phyloP scores from a whole-genome alignment of 2,329 filamentous ascomycete species.

The Laburnicola sp. region DNA sequence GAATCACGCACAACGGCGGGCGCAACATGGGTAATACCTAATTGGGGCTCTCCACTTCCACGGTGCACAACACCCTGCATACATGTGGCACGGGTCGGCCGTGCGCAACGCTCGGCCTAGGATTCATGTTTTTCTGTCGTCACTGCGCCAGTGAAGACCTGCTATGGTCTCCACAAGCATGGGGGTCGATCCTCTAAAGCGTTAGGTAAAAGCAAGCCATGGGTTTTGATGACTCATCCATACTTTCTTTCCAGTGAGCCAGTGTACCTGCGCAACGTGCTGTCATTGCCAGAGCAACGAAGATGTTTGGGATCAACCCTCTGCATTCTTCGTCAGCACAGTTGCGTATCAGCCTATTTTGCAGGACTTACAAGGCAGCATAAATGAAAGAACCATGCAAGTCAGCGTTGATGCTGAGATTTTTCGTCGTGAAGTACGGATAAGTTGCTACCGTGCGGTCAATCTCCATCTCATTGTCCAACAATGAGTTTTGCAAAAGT shows the following conservation, averaged over 20 bases:
- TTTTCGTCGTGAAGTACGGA: background rate
- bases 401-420: slow-evolving; percentile 5
- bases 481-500: slow-evolving; percentile 35
- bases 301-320: slow-evolving; percentile 3
- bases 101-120: too few species aligned
- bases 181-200: background rate
- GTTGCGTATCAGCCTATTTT: background rate
- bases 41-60: too few species aligned
- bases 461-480: slow-evolving; percentile 46
- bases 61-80: too few species aligned
- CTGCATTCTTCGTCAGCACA: background rate
- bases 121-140: too few species aligned
- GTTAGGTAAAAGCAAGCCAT: too few species aligned
- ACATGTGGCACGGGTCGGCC: too few species aligned
- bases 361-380: slow-evolving; percentile 3
- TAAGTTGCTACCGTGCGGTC: slow-evolving; percentile 22
- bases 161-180: background rate
- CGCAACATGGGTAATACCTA: too few species aligned
- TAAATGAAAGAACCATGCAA: slow-evolving; percentile 8
- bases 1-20: too few species aligned
- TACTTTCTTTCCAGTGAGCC: slow-evolving; percentile 2
- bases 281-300: slow-evolving; percentile 1
- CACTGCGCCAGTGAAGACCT: slow-evolving; percentile 1
- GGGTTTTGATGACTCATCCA: background rate
- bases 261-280: slow-evolving; percentile 3